phyloP scores from a whole-genome alignment of 768 basidiomycete genomes.

The Phanerochaete carnosa region DNA sequence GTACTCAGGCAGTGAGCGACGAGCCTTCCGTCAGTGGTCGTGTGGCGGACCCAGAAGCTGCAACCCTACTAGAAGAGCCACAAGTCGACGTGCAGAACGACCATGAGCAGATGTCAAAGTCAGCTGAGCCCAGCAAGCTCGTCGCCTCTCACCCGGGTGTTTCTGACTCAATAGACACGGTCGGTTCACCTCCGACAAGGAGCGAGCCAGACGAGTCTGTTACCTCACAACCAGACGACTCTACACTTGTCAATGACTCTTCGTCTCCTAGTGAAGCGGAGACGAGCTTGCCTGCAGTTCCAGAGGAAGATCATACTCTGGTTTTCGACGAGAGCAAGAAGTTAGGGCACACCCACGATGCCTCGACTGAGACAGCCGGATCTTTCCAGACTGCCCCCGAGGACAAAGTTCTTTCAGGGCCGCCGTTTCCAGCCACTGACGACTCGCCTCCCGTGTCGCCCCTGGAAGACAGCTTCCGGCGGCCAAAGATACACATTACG shows the following conservation, averaged over 20 bases:
- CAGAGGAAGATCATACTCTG: neutral
- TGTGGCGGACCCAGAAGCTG: neutral
- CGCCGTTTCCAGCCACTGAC: slow-evolving; percentile 9
- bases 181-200: neutral
- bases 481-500: slow-evolving; percentile 39
- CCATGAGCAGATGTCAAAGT: neutral
- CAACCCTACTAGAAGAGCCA: neutral
- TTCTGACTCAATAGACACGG: neutral
- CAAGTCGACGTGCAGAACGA: neutral
- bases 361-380: neutral
- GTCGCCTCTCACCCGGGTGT: neutral
- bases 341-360: neutral
- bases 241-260: neutral
- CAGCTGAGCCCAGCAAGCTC: neutral
- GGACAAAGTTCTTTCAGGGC: neutral
- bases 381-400: slow-evolving; percentile 3
- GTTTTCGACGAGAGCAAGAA: neutral
- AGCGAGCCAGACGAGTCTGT: neutral
- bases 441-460: neutral
- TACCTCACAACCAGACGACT: neutral
- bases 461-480: slow-evolving; percentile 12
- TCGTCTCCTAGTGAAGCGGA: neutral
- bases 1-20: too few species aligned
- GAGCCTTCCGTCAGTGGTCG: too few species aligned
- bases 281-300: neutral